Conservation (phyloP, 495 filamentous ascomycete species). For the Aspergillus nidulans region DNA sequence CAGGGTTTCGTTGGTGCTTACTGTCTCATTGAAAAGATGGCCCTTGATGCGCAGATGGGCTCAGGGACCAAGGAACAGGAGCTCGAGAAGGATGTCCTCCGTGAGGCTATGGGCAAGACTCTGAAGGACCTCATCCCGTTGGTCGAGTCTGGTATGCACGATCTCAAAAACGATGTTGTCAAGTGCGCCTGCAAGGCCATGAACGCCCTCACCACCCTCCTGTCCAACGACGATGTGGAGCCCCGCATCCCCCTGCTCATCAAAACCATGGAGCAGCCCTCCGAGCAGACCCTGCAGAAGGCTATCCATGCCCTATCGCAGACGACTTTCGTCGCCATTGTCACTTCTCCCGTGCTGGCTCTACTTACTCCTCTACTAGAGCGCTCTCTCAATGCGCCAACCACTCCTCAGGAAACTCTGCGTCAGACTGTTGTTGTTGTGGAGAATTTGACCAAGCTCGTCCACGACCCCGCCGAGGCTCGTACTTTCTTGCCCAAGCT, state of each 20-base stretch:
- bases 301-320: conserved; percentile 95
- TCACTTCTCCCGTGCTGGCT: conserved; percentile 97
- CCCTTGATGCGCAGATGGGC: conserved; percentile 84
- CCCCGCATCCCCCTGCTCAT: conserved; percentile 90
- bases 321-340: conserved; percentile 97
- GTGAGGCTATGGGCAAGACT: conserved; percentile 88
- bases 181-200: conserved; percentile 89
- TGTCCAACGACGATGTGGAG: conserved; percentile 95
- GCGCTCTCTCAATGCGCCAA: conserved; percentile 82
- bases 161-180: conserved; percentile 84
- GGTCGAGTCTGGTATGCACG: conserved; percentile 92
- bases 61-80: conserved; percentile 75
- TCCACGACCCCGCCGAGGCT: conserved; percentile 95
- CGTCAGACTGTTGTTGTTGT: conserved; percentile 96
- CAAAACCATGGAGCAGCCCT: conserved; percentile 92
- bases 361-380: conserved; percentile 94
- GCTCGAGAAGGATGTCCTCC: conserved; percentile 76
- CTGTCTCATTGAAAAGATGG: conserved; percentile 80
- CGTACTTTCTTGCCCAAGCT: conserved; percentile 95
- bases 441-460: conserved; percentile 97
- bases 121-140: conserved; percentile 87
- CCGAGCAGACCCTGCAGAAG: conserved; percentile 80
- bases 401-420: conserved; percentile 88
- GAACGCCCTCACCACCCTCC: conserved; percentile 80
- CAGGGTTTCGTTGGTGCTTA: conserved; percentile 88